A percentile compares a stretch with the other conserved stretches of the same genome.
Conservation (phyloP, 768 basidiomycete species). For the Mycena amicta region DNA sequence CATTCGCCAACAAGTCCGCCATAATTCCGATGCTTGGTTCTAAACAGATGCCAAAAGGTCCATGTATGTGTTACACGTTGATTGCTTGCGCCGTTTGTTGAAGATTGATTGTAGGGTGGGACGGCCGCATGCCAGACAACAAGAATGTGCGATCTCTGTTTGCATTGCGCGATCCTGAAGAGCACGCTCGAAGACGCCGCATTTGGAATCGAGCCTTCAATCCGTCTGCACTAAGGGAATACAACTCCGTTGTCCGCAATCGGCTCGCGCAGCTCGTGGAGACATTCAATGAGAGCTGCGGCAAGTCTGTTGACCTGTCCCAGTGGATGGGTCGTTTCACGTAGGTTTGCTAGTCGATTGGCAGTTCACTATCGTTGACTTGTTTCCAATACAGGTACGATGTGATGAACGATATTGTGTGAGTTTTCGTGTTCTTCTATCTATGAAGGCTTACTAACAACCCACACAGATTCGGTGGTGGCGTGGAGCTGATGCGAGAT, state of each 20-base stretch:
- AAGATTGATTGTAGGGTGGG: conserved; percentile 9
- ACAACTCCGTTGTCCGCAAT: neutral
- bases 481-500: conserved; percentile 14
- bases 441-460: neutral
- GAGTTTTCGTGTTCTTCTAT: neutral
- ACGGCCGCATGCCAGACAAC: conserved; percentile 9
- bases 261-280: conserved; percentile 10
- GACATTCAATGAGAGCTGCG: conserved; percentile 6
- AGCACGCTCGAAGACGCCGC: conserved; percentile 3
- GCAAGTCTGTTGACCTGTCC: conserved; percentile 7
- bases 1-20: conserved; percentile 6
- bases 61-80: neutral
- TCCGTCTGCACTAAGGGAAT: conserved; percentile 7
- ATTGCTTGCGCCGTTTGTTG: neutral
- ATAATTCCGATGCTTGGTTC: conserved; percentile 10
- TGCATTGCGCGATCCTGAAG: conserved; percentile 6
- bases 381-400: conserved; percentile 11
- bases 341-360: neutral
- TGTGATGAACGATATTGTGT: conserved; percentile 19
- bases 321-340: conserved; percentile 7
- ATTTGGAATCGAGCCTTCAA: conserved; percentile 14
- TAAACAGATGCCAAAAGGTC: conserved; percentile 10
- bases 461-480: conserved; percentile 9
- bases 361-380: neutral
- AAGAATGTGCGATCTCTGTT: conserved; percentile 6